A percentile compares a stretch with the other conserved stretches of the same genome.
These are phyloP conservation scores for Carex myosuroides DNA, from an alignment of 176 grass and related monocot genomes.

Conservation along the genomic window DNA sequence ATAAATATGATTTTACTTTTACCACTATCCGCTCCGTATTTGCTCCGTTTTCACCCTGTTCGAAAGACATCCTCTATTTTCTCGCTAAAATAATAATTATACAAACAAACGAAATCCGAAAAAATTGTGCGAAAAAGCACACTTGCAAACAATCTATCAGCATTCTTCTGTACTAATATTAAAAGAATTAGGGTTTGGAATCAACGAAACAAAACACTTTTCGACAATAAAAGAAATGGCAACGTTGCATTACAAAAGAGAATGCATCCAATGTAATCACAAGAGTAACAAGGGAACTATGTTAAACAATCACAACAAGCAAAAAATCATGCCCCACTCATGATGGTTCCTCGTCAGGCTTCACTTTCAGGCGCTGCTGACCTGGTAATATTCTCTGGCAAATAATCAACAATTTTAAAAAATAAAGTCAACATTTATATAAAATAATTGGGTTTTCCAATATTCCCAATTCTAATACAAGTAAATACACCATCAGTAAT, in stretches of 20 bases:
- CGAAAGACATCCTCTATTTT: background rate
- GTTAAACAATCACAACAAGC: background rate
- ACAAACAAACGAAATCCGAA: background rate
- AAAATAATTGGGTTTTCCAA: background rate
- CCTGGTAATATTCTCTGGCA: constrained; percentile 56
- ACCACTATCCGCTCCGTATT: too few relatives aligned
- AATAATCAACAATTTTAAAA: constrained; percentile 1
- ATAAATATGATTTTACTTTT: too few relatives aligned
- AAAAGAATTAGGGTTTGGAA: background rate
- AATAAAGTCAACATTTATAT: background rate
- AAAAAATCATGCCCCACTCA: background rate
- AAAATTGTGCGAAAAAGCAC: background rate
- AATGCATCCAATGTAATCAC: background rate
- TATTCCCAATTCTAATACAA: constrained; percentile 15
- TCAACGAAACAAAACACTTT: background rate
- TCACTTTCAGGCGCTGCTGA: constrained; percentile 51
- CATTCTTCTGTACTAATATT: background rate
- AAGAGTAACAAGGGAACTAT: background rate
- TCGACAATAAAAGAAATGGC: background rate
- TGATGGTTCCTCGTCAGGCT: constrained; percentile 25
- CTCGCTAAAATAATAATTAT: background rate
- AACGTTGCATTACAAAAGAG: background rate
- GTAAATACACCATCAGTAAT: constrained; percentile 15
- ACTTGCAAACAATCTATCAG: background rate
- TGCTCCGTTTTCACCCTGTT: background rate